Conservation (phyloP, 805 yeast genomes). For the Maudiozyma serrabonitensis region DNA sequence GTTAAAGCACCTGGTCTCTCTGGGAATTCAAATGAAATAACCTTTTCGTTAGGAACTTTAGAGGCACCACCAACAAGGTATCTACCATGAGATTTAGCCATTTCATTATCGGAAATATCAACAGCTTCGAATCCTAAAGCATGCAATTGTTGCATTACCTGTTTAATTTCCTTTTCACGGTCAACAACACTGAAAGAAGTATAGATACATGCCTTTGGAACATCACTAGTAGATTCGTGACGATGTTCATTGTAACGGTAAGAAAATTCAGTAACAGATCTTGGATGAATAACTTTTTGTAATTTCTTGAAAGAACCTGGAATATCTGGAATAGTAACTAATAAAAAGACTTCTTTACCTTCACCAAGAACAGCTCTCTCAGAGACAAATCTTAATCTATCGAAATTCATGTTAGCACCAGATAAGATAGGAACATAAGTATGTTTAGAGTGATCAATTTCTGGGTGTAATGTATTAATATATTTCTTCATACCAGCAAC, state of each 20-base stretch:
- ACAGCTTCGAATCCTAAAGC: slow-evolving; percentile 60
- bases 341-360: slow-evolving; percentile 89
- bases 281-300: slow-evolving; percentile 71
- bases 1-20: slow-evolving; percentile 93
- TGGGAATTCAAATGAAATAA: slow-evolving; percentile 87
- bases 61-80: slow-evolving; percentile 92
- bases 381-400: slow-evolving; percentile 86
- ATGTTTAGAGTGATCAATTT: slow-evolving; percentile 56
- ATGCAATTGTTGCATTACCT: slow-evolving; percentile 49
- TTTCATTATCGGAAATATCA: slow-evolving; percentile 84
- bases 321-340: slow-evolving; percentile 81
- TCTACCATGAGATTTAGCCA: slow-evolving; percentile 94
- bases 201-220: slow-evolving; percentile 63
- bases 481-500: slow-evolving; percentile 93
- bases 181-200: slow-evolving; percentile 79
- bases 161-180: slow-evolving; percentile 60
- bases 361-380: slow-evolving; percentile 98
- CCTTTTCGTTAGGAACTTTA: slow-evolving; percentile 59
- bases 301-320: slow-evolving; percentile 84
- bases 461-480: slow-evolving; percentile 50
- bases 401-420: slow-evolving; percentile 98
- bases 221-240: slow-evolving; percentile 29
- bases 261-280: slow-evolving; percentile 89
- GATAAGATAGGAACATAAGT: slow-evolving; percentile 79
- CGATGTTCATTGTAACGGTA: slow-evolving; percentile 56